Evolutionary conservation across 257 asterid genomes (phyloP), one percentile per base, ranked within the genome.

Genomic region (Paraleonurus japonicus): DNA sequence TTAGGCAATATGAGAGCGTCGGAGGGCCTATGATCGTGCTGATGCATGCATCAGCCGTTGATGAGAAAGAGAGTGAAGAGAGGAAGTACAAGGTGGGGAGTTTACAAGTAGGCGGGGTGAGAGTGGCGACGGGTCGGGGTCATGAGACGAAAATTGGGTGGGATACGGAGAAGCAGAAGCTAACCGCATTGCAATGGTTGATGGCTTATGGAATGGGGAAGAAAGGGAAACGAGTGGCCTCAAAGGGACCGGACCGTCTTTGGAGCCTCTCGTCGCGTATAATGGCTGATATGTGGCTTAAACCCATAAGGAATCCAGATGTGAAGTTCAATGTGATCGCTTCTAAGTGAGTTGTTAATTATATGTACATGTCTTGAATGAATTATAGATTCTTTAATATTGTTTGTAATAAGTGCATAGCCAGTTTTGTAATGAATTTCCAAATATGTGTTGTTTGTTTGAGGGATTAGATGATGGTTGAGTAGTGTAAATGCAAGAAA

Each of bases 271-370:
- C 96, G 17, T 86, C 96, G 9, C 79, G 97, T 7, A 80, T 88
- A 17, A 85, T 91, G 95, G 97, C 96, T 0, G 97, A 88, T 76
- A 94, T 89, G 97, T 94, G 99, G 99, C 98, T 94, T 71, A 91
- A 91, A 66, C 83, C 91, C 15, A 91, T 91, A 55, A 82, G 98
- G 65, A 94, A 91, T 76, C 98, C 99, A 1, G 90, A 94, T 76
- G 89, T 94, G 58, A 94, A 83, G 82, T 83, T 91, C 84, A 80
- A 71, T 69, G 77, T 19, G 6, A 50, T 50, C 3, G 47, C 10
- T 12, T 12, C 2, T 43, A 17, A n/a, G 60, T 53, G 28, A 53
- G 28, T 53, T 53, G 54, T n/a, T 35, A 35, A 7, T 7, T 8
- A 47, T 45, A 15, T 45, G 20, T 45, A 15, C n/a, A 5, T 45